These are phyloP conservation scores for Pulchroboletus neoregius DNA, from an alignment of 1,284 basidiomycete species.

Conservation along the genomic window DNA sequence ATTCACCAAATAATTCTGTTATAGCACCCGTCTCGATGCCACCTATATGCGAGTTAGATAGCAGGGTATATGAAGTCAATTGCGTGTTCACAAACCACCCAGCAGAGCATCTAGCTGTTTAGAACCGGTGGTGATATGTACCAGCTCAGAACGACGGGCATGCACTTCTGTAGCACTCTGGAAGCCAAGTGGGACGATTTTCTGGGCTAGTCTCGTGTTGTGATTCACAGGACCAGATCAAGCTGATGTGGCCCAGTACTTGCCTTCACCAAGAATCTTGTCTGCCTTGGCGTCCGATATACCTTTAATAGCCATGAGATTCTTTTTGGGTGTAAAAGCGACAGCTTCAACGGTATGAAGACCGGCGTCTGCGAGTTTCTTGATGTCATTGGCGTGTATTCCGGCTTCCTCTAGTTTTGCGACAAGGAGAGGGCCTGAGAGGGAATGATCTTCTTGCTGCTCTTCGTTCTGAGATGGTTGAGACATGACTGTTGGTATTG, in stretches of 20 bases:
- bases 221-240: slow-evolving; percentile 9
- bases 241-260: slow-evolving; percentile 23
- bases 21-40: slow-evolving; percentile 99
- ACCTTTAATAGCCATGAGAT: slow-evolving; percentile 88
- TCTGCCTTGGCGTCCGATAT: slow-evolving; percentile 98
- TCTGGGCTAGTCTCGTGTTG: slow-evolving; percentile 62
- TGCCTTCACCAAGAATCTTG: slow-evolving; percentile 91
- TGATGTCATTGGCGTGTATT: slow-evolving; percentile 88
- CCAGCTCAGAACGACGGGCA: slow-evolving; percentile 90
- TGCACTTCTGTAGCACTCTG: slow-evolving; percentile 98
- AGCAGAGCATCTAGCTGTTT: slow-evolving; percentile 95
- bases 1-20: slow-evolving; percentile 98
- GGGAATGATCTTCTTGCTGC: slow-evolving; percentile 52
- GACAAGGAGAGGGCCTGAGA: slow-evolving; percentile 78
- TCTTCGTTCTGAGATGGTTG: slow-evolving; percentile 48
- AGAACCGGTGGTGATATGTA: slow-evolving; percentile 96
- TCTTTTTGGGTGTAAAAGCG: slow-evolving; percentile 97
- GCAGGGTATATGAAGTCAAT: slow-evolving; percentile 3
- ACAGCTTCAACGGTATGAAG: slow-evolving; percentile 94
- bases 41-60: slow-evolving; percentile 43
- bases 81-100: slow-evolving; percentile 60
- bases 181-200: slow-evolving; percentile 96
- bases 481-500: slow-evolving; percentile 40
- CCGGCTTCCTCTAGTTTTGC: slow-evolving; percentile 88
- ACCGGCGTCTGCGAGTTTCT: slow-evolving; percentile 93